Evolutionary conservation across 139 green algal species (phyloP).

Genomic region (Ettlia oleoabundans): DNA sequence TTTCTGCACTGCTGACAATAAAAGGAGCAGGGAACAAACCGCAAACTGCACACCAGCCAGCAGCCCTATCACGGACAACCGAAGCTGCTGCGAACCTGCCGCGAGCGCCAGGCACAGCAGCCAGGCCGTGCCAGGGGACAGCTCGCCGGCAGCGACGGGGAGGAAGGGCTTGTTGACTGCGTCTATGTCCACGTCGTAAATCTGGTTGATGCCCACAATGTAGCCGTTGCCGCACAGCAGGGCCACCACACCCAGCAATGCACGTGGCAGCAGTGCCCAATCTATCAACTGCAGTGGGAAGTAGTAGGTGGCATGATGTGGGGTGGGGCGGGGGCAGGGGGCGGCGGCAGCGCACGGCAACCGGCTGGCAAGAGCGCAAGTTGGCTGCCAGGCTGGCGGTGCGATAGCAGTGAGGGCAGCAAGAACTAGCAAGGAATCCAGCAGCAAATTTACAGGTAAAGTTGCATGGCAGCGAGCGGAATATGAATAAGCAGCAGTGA

Average conservation of each 20-base stretch:
- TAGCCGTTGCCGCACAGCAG: constrained; percentile 98
- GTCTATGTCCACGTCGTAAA: constrained; percentile 97
- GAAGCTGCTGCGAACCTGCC: constrained; percentile 34
- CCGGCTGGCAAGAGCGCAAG: too few relatives aligned
- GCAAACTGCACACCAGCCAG: too few relatives aligned
- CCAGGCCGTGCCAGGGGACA: constrained; percentile 74
- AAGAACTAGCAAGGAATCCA: too few relatives aligned
- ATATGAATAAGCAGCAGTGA: background rate
- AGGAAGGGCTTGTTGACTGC: constrained; percentile 99
- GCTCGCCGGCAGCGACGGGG: constrained; percentile 89
- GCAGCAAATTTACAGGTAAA: too few relatives aligned
- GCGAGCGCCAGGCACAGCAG: constrained; percentile 76
- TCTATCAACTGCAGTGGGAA: constrained; percentile 68
- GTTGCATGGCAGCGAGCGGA: background rate
- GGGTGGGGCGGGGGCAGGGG: too few relatives aligned
- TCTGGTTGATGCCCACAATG: constrained; percentile 99
- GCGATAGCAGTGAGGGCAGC: too few relatives aligned
- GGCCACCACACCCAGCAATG: constrained; percentile 85
- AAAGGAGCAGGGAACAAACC: too few relatives aligned
- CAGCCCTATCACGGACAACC: too few relatives aligned
- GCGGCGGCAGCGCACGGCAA: too few relatives aligned
- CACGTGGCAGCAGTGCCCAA: constrained; percentile 88
- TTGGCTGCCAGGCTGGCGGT: too few relatives aligned
- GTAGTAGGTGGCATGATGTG: background rate
- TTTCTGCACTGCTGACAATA: too few relatives aligned